phyloP scores from a whole-genome alignment of 192 early-diverging fungal genomes.

The Lobosporangium transversale region DNA sequence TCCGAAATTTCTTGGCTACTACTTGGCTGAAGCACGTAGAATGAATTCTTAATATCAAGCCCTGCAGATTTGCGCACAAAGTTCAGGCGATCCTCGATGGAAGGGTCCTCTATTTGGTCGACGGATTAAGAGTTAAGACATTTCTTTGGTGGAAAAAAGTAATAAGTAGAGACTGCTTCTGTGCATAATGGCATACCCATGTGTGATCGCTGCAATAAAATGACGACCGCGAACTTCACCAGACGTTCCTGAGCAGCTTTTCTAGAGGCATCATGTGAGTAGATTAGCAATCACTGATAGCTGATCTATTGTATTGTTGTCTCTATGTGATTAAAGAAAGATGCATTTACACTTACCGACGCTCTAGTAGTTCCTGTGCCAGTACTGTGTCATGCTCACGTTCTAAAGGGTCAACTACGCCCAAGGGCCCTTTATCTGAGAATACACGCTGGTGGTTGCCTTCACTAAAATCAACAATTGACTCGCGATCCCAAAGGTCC shows the following conservation, averaged over 20 bases:
- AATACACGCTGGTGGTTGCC: conserved; percentile 10
- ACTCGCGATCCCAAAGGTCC: conserved; percentile 67
- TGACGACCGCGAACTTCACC: conserved; percentile 78
- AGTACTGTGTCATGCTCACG: conserved; percentile 69
- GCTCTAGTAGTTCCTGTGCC: conserved; percentile 73
- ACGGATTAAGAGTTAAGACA: neutral
- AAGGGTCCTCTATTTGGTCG: conserved; percentile 71
- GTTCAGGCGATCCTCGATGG: conserved; percentile 74
- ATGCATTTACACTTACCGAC: conserved; percentile 55
- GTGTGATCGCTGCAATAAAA: conserved; percentile 66
- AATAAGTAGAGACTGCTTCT: conserved; percentile 1
- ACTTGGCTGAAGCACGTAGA: conserved; percentile 71
- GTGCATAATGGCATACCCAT: no score
- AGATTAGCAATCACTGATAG: neutral
- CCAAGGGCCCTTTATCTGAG: conserved; percentile 52
- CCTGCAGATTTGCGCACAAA: conserved; percentile 73
- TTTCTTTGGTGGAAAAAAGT: no score
- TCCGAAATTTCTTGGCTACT: conserved; percentile 61
- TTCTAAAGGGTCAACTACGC: conserved; percentile 62
- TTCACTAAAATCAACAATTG: conserved; percentile 8
- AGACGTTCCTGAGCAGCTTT: conserved; percentile 70
- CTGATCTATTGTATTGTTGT: neutral
- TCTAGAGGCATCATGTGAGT: conserved; percentile 42
- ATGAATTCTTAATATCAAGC: conserved; percentile 74
- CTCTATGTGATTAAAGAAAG: neutral